A percentile compares a stretch with the other conserved stretches of the same genome.
phyloP scores from a whole-genome alignment of 495 filamentous ascomycete species.

The Penicilliopsis zonata region DNA sequence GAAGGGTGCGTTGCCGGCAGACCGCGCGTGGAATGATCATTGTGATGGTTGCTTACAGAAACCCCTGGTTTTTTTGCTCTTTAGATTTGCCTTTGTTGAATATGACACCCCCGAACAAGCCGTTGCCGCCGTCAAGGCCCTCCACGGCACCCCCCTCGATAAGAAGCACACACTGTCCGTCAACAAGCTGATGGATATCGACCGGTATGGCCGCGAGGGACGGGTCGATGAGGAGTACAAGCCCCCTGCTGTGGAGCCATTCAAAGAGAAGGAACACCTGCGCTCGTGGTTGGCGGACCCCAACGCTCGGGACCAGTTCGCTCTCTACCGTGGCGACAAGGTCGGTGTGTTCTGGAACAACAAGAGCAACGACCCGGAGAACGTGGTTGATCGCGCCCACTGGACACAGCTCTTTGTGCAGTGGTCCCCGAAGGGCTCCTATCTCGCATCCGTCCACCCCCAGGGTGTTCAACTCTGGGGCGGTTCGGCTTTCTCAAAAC shows the following conservation, averaged over 20 bases:
- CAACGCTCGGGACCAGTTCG: constrained; percentile 84
- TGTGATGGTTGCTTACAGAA: neutral
- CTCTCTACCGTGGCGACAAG: constrained; percentile 77
- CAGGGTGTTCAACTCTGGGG: constrained; percentile 97
- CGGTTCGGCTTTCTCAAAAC: constrained; percentile 74
- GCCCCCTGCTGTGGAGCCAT: constrained; percentile 62
- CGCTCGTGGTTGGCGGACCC: constrained; percentile 83
- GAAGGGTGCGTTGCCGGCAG: constrained; percentile 77
- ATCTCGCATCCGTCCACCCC: constrained; percentile 82
- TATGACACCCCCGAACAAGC: constrained; percentile 90
- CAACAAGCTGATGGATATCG: constrained; percentile 97
- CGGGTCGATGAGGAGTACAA: constrained; percentile 82
- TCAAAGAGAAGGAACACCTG: constrained; percentile 86
- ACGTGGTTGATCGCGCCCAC: constrained; percentile 75
- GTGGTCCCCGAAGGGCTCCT: constrained; percentile 94
- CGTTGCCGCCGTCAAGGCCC: constrained; percentile 69
- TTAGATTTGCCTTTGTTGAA: constrained; percentile 88
- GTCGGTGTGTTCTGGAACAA: constrained; percentile 98
- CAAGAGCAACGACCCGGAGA: constrained; percentile 81
- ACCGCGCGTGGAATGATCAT: too few species aligned
- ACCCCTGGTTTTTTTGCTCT: constrained; percentile 2
- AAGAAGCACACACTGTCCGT: constrained; percentile 89
- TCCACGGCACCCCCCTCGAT: constrained; percentile 76
- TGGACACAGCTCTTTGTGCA: constrained; percentile 97
- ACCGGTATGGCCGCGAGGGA: constrained; percentile 89